These are phyloP conservation scores for Friedmanniomyces endolithicus DNA, from an alignment of 495 filamentous ascomycete species.

Conservation along the genomic window DNA sequence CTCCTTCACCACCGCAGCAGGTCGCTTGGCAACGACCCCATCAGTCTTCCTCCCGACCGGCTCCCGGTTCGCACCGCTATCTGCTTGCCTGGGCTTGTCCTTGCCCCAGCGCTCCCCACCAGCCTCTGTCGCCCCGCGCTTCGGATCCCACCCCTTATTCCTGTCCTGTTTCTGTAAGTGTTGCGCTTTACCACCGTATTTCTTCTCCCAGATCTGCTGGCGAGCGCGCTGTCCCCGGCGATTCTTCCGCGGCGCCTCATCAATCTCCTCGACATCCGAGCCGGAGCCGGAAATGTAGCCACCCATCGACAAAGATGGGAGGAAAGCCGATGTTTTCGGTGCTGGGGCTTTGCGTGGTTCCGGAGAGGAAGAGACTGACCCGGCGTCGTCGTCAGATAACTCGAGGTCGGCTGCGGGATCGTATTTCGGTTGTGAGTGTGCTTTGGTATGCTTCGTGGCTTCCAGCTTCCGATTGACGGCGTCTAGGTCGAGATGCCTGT, in stretches of 20 bases:
- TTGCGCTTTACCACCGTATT: slow-evolving; percentile 64
- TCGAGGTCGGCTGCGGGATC: slow-evolving; percentile 30
- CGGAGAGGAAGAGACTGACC: slow-evolving; percentile 17
- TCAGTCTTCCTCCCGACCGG: not conserved
- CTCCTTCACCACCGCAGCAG: not conserved
- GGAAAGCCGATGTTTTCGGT: slow-evolving; percentile 53
- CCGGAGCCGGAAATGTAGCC: slow-evolving; percentile 90
- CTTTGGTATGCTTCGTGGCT: not conserved
- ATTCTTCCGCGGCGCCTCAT: slow-evolving; percentile 52
- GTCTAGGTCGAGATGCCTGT: slow-evolving; percentile 29
- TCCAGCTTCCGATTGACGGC: slow-evolving; percentile 15
- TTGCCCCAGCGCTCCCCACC: not conserved
- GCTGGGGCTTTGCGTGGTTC: slow-evolving; percentile 26
- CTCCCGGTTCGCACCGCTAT: not conserved
- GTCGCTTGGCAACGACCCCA: not conserved
- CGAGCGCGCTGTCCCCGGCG: slow-evolving; percentile 79
- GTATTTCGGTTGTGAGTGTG: not conserved
- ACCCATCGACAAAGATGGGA: slow-evolving; percentile 72
- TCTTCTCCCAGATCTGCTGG: slow-evolving; percentile 82
- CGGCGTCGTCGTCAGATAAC: slow-evolving; percentile 7
- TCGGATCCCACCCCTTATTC: slow-evolving; percentile 43
- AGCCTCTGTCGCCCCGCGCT: slow-evolving; percentile 30
- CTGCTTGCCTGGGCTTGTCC: not conserved
- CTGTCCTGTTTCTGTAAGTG: slow-evolving; percentile 42
- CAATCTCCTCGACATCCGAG: slow-evolving; percentile 39